Percentiles rank a stretch among this genome's conserved stretches.
phyloP scores from a whole-genome alignment of 768 basidiomycete species.

The Lactarius pseudohatsudake region DNA sequence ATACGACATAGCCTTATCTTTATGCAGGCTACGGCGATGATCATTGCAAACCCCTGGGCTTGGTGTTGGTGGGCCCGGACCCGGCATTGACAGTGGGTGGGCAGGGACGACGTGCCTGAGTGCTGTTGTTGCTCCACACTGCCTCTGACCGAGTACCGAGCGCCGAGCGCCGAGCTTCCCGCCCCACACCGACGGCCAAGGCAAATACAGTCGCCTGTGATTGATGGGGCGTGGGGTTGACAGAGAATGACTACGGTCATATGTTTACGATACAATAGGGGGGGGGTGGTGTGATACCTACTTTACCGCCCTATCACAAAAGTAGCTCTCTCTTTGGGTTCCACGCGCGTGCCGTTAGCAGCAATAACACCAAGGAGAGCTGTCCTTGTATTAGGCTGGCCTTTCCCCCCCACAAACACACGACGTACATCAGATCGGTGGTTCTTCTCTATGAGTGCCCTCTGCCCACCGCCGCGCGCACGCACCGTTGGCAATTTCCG shows the following conservation, averaged over 20 bases:
- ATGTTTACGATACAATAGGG: background rate
- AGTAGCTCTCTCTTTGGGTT: conserved; percentile 3
- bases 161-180: background rate
- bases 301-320: background rate
- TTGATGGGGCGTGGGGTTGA: background rate
- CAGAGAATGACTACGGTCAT: background rate
- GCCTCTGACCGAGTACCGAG: background rate
- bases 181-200: background rate
- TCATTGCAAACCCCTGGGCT: background rate
- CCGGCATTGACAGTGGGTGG: background rate
- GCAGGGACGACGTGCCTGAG: background rate
- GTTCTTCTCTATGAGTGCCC: background rate
- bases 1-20: background rate
- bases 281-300: background rate
- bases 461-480: conserved; percentile 1
- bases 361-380: background rate
- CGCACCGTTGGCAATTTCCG: conserved; percentile 5
- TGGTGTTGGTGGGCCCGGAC: background rate
- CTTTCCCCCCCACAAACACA: background rate
- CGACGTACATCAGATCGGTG: background rate
- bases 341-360: background rate
- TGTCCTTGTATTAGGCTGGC: background rate
- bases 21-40: background rate
- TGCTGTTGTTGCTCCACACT: background rate
- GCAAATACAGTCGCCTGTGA: background rate